Percentiles rank a stretch among this genome's conserved stretches.
phyloP scores from a whole-genome alignment of 306 rosid species.

The Cicer arietinum region DNA sequence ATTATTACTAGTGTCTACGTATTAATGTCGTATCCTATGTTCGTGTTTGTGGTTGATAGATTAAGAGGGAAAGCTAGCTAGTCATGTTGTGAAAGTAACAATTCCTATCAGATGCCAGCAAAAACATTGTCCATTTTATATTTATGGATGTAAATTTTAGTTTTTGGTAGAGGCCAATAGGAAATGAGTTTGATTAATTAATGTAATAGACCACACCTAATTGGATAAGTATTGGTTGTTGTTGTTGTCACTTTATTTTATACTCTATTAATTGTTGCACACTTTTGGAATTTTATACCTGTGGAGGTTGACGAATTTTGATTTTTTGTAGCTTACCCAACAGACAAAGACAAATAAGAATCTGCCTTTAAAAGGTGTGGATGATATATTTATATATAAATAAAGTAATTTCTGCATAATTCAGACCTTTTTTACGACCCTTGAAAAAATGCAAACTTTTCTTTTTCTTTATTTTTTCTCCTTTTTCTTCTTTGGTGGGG shows the following conservation, averaged over 20 bases:
- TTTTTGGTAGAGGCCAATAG: slow-evolving; percentile 28
- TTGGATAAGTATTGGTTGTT: slow-evolving; percentile 35
- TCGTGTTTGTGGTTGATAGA: not conserved
- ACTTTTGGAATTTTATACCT: slow-evolving; percentile 35
- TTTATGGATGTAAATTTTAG: slow-evolving; percentile 14
- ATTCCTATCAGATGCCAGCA: not conserved
- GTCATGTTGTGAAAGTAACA: not conserved
- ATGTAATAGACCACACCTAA: slow-evolving; percentile 31
- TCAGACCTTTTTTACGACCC: not conserved
- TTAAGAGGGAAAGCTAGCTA: not conserved
- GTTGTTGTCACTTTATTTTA: slow-evolving; percentile 20
- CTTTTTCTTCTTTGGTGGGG: not conserved
- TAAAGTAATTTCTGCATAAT: slow-evolving; percentile 23
- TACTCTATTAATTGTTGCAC: slow-evolving; percentile 35
- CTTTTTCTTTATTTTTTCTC: slow-evolving; percentile 7
- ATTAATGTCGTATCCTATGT: not conserved
- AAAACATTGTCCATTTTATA: not conserved
- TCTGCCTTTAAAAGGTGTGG: slow-evolving; percentile 37
- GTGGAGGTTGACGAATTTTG: slow-evolving; percentile 36
- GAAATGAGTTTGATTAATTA: slow-evolving; percentile 25
- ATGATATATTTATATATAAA: slow-evolving; percentile 19
- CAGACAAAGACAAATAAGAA: slow-evolving; percentile 47
- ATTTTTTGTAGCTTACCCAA: slow-evolving; percentile 39
- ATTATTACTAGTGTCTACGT: not conserved
- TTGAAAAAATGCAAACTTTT: not conserved